phyloP scores from a whole-genome alignment of 1,284 basidiomycete genomes.

The Trametes sp. region DNA sequence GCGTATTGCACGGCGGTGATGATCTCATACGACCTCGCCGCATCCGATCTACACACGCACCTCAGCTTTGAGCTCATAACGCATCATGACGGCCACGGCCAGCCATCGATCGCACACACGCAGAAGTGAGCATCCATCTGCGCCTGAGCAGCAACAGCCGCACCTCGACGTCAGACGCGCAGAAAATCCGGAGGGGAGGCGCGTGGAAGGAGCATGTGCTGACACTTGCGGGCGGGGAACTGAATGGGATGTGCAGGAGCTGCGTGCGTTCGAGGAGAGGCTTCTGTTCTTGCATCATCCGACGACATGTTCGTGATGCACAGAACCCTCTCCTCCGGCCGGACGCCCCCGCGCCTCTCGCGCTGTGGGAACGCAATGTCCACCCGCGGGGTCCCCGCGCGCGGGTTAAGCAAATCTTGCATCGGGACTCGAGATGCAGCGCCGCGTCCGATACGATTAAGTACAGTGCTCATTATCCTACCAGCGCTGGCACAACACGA shows the following conservation, averaged over 20 bases:
- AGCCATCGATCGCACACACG: background rate
- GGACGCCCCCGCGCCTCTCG: no score
- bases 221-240: no score
- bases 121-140: background rate
- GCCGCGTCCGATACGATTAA: background rate
- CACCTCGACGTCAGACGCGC: background rate
- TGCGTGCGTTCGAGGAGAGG: background rate
- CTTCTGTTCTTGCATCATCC: background rate
- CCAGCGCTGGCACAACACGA: background rate
- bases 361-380: background rate
- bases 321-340: background rate
- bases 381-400: no score
- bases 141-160: background rate
- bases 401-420: no score
- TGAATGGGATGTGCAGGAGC: background rate
- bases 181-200: background rate
- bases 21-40: constrained; percentile 6
- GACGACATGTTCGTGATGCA: constrained; percentile 9
- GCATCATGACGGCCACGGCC: background rate
- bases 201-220: background rate
- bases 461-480: constrained; percentile 1
- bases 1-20: background rate
- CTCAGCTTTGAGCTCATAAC: background rate
- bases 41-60: background rate
- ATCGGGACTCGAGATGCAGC: background rate